phyloP scores from a whole-genome alignment of 1,139 yeast species.

The Kluyveromyces sp. region DNA sequence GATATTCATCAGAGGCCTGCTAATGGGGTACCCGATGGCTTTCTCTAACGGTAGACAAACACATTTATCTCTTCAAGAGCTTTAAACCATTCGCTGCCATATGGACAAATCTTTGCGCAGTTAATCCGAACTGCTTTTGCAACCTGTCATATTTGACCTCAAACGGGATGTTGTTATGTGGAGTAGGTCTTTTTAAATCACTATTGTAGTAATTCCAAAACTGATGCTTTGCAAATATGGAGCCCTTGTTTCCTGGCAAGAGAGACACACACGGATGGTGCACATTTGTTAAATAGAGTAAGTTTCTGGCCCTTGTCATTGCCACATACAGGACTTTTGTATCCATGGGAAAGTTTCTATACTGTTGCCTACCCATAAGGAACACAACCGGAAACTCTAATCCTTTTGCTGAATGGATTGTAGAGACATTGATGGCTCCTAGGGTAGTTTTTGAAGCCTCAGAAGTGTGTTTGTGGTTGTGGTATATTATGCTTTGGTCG shows the following conservation, averaged over 20 bases:
- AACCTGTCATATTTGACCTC: conserved; percentile 9
- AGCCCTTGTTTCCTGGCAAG: background rate
- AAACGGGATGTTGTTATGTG: background rate
- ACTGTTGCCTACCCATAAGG: conserved; percentile 36
- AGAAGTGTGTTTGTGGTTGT: conserved; percentile 15
- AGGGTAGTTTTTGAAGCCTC: conserved; percentile 22
- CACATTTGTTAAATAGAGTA: conserved; percentile 40
- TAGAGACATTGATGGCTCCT: conserved; percentile 43
- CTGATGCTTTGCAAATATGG: conserved; percentile 8
- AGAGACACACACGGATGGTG: conserved; percentile 16
- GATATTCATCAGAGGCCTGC: conserved; percentile 59
- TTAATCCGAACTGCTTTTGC: conserved; percentile 12
- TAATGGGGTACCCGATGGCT: conserved; percentile 84
- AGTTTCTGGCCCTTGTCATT: conserved; percentile 51
- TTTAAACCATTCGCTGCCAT: background rate
- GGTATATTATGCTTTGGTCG: conserved; percentile 36
- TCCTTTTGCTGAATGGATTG: conserved; percentile 69
- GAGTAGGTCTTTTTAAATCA: conserved; percentile 18
- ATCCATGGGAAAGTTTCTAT: conserved; percentile 19
- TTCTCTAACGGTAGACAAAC: conserved; percentile 27
- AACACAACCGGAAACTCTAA: conserved; percentile 66
- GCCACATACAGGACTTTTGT: conserved; percentile 53
- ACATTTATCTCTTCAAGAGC: background rate
- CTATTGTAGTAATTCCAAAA: conserved; percentile 29
- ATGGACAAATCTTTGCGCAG: background rate